Evolutionary conservation across 768 basidiomycete species (phyloP).

Genomic region (Tulasnella sp.): DNA sequence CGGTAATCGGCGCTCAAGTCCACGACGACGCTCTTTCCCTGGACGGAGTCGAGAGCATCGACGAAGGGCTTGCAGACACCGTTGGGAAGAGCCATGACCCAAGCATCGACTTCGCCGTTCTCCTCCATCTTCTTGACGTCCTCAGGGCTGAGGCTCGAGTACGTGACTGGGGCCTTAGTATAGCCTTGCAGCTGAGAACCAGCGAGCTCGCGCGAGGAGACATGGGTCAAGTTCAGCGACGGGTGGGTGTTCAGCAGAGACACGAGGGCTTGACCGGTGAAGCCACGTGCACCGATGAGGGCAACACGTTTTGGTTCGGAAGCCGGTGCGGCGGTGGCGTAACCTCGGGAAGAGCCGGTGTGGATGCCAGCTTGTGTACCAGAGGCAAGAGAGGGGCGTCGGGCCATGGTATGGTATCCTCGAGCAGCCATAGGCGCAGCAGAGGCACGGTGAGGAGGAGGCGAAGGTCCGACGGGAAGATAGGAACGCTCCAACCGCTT

Average conservation of each 20-base stretch:
- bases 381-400: constrained; percentile 26
- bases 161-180: constrained; percentile 57
- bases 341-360: constrained; percentile 54
- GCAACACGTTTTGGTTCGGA: constrained; percentile 70
- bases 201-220: constrained; percentile 89
- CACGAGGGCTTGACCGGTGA: constrained; percentile 87
- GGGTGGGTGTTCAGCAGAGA: constrained; percentile 83
- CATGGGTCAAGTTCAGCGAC: constrained; percentile 79
- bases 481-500: constrained; percentile 80
- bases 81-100: constrained; percentile 99
- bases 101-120: constrained; percentile 84
- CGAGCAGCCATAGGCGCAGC: constrained; percentile 30
- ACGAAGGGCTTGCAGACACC: constrained; percentile 95
- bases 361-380: constrained; percentile 12
- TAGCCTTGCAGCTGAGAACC: constrained; percentile 73
- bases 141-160: constrained; percentile 64
- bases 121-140: constrained; percentile 87
- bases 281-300: constrained; percentile 91
- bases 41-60: constrained; percentile 77
- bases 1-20: constrained; percentile 93
- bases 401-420: constrained; percentile 48
- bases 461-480: constrained; percentile 74
- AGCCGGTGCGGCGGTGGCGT: constrained; percentile 49
- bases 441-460: constrained; percentile 40
- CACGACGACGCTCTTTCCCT: constrained; percentile 62